phyloP scores from a whole-genome alignment of 495 filamentous ascomycete genomes.

The Hyaloscypha finlandica region DNA sequence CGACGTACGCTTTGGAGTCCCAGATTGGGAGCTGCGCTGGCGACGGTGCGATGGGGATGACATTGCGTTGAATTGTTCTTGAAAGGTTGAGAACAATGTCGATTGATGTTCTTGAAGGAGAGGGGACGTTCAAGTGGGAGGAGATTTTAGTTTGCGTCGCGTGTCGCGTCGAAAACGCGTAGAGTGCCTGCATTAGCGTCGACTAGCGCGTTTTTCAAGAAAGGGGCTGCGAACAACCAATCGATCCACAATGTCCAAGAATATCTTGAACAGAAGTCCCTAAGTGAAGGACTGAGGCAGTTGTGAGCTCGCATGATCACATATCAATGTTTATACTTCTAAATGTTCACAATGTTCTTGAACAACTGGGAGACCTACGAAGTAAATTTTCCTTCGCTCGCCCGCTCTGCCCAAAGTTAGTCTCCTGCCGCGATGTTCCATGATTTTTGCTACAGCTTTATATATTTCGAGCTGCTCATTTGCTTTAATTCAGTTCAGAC shows the following conservation, averaged over 20 bases:
- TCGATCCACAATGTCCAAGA: neutral
- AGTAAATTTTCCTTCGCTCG: no score
- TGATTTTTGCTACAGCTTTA: no score
- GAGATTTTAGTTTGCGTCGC: neutral
- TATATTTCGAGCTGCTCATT: no score
- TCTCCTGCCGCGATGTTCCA: no score
- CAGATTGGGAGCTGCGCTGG: conserved; percentile 56
- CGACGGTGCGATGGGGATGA: conserved; percentile 59
- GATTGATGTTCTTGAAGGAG: neutral
- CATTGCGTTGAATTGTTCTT: conserved; percentile 43
- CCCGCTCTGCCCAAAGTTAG: no score
- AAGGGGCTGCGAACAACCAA: conserved; percentile 3
- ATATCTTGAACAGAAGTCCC: neutral
- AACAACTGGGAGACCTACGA: no score
- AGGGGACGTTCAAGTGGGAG: neutral
- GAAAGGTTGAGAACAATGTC: conserved; percentile 4
- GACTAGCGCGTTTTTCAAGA: conserved; percentile 16
- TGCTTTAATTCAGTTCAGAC: no score
- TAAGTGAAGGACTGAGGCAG: no score
- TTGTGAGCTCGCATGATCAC: no score
- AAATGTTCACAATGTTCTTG: no score
- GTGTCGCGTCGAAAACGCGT: conserved; percentile 23
- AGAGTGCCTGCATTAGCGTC: conserved; percentile 26
- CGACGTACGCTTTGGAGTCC: conserved; percentile 54
- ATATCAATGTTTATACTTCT: no score